A percentile compares a stretch with the other conserved stretches of the same genome.
Evolutionary conservation across 352 stramenopile genomes (phyloP).

Genomic region (Salisapilia sapeloensis): DNA sequence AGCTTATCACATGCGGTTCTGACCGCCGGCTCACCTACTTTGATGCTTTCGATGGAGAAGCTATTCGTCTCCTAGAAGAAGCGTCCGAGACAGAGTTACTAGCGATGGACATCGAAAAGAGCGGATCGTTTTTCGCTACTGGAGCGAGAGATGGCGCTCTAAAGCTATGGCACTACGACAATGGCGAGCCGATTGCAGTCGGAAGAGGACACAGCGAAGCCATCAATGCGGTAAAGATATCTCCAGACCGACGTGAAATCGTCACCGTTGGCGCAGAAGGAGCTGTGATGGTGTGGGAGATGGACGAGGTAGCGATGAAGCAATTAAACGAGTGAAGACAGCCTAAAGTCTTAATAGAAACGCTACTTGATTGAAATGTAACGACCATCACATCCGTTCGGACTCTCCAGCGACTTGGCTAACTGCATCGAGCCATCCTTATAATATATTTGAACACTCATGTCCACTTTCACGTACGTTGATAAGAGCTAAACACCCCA

Average conservation of each 20-base stretch:
- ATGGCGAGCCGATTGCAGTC: constrained; percentile 77
- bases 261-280: constrained; percentile 90
- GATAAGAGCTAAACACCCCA: neutral
- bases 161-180: constrained; percentile 95
- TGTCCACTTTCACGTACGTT: neutral
- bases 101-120: constrained; percentile 85
- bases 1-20: constrained; percentile 90
- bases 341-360: constrained; percentile 1
- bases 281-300: constrained; percentile 93
- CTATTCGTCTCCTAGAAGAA: constrained; percentile 90
- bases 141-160: constrained; percentile 83
- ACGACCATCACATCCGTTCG: constrained; percentile 2
- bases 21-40: constrained; percentile 95
- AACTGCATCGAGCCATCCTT: neutral
- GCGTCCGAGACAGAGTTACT: constrained; percentile 82
- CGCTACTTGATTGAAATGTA: too few species aligned
- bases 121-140: constrained; percentile 83
- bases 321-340: constrained; percentile 3
- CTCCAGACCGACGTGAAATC: constrained; percentile 83
- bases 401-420: neutral
- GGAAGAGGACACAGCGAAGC: constrained; percentile 87
- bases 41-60: constrained; percentile 88
- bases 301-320: constrained; percentile 20
- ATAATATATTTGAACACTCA: neutral
- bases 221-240: constrained; percentile 88